These are phyloP conservation scores for Suillus subluteus DNA, from an alignment of 768 basidiomycete genomes.

Conservation along the genomic window DNA sequence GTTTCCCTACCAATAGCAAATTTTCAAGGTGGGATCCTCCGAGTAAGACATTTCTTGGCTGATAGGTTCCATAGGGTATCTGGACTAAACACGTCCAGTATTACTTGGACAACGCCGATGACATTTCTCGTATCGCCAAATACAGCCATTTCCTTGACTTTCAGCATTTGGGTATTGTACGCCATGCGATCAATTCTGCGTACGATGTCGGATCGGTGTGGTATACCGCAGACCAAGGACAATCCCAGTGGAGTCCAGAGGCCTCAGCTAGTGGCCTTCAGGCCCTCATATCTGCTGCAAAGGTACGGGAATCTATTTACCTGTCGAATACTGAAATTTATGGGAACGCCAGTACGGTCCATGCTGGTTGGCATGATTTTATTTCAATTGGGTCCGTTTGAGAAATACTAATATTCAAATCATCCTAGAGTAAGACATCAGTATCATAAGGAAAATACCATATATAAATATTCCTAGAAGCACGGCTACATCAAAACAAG, in stretches of 20 bases:
- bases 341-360: conserved; percentile 21
- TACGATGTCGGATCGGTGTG: conserved; percentile 45
- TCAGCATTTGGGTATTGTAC: conserved; percentile 43
- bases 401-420: conserved; percentile 14
- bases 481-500: conserved; percentile 15
- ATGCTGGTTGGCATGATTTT: conserved; percentile 10
- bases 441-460: conserved; percentile 25
- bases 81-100: conserved; percentile 57
- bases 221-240: conserved; percentile 33
- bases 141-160: conserved; percentile 40
- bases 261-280: conserved; percentile 34
- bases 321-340: conserved; percentile 4
- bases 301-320: conserved; percentile 22
- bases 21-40: conserved; percentile 33
- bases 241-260: conserved; percentile 33
- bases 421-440: conserved; percentile 12
- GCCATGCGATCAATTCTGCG: conserved; percentile 41
- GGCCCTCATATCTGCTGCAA: conserved; percentile 31
- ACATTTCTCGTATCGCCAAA: conserved; percentile 44
- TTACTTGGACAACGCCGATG: conserved; percentile 50
- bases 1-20: conserved; percentile 18
- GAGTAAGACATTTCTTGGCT: background rate
- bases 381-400: background rate
- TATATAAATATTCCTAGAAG: conserved; percentile 35
- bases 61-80: conserved; percentile 35